Evolutionary conservation across 2,329 filamentous ascomycete genomes (phyloP).

Genomic region (Talaromyces piceae): DNA sequence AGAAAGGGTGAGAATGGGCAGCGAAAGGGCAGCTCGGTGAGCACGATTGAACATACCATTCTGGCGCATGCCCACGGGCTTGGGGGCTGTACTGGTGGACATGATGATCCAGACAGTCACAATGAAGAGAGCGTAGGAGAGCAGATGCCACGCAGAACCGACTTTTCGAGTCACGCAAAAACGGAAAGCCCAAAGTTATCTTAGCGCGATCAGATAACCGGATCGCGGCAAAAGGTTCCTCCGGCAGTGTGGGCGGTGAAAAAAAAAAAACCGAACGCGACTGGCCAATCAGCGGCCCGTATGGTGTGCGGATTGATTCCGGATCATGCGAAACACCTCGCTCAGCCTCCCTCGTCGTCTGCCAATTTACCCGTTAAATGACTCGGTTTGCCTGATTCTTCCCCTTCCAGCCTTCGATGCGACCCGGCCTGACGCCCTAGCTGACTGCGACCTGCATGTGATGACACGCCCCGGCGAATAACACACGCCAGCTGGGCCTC

Average conservation of each 20-base stretch:
- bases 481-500: constrained; percentile 4
- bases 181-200: constrained; percentile 21
- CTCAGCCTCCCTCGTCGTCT: too few species aligned
- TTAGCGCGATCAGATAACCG: constrained; percentile 39
- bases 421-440: neutral
- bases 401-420: neutral
- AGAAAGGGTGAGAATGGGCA: constrained; percentile 13
- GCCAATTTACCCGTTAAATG: neutral
- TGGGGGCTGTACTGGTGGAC: constrained; percentile 35
- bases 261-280: neutral
- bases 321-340: too few species aligned
- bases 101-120: constrained; percentile 28
- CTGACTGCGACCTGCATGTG: constrained; percentile 1
- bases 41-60: constrained; percentile 56
- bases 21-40: too few species aligned
- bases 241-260: constrained; percentile 9
- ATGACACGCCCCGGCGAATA: constrained; percentile 5
- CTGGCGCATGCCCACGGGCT: constrained; percentile 62
- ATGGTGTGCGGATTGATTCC: too few species aligned
- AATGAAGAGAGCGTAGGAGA: too few species aligned
- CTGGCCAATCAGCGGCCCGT: too few species aligned
- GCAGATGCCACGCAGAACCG: too few species aligned
- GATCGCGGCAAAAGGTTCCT: constrained; percentile 26
- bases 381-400: neutral
- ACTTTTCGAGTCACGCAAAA: too few species aligned